Conservation (phyloP, 2,329 filamentous ascomycete species). For the Pseudocercospora fijiensis region DNA sequence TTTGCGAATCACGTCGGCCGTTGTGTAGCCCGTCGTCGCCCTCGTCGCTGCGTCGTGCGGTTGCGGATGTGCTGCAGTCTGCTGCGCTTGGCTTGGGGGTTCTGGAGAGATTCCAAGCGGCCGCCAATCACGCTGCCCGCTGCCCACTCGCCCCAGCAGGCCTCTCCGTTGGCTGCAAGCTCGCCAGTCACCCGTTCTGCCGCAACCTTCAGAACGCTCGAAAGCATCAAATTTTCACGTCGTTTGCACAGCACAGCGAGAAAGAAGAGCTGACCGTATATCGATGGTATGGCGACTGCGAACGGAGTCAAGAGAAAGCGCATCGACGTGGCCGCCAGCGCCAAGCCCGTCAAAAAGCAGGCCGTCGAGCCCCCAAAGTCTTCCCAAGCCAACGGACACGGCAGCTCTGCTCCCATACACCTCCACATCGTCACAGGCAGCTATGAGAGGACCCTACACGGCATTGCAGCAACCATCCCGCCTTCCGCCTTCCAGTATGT, state of each 20-base stretch:
- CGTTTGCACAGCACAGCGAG: no score
- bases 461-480: slow-evolving; percentile 73
- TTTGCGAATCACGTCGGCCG: not conserved
- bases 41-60: not conserved
- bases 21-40: slow-evolving; percentile 9
- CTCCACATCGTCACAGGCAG: slow-evolving; percentile 90
- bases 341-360: slow-evolving; percentile 21
- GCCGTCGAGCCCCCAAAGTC: not conserved
- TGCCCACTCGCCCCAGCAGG: not conserved
- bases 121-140: not conserved
- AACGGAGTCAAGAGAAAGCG: slow-evolving; percentile 26
- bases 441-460: slow-evolving; percentile 90
- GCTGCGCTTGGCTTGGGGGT: not conserved
- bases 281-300: not conserved
- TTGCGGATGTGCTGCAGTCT: not conserved
- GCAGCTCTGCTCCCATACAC: slow-evolving; percentile 46
- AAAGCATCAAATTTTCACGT: not conserved
- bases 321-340: slow-evolving; percentile 13
- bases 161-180: not conserved
- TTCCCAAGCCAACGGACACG: not conserved
- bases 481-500: slow-evolving; percentile 8
- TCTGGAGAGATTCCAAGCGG: not conserved
- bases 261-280: not conserved
- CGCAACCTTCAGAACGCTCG: not conserved
- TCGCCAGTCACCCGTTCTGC: not conserved